phyloP scores from a whole-genome alignment of 352 stramenopile species.

The Globisporangium paddicum region DNA sequence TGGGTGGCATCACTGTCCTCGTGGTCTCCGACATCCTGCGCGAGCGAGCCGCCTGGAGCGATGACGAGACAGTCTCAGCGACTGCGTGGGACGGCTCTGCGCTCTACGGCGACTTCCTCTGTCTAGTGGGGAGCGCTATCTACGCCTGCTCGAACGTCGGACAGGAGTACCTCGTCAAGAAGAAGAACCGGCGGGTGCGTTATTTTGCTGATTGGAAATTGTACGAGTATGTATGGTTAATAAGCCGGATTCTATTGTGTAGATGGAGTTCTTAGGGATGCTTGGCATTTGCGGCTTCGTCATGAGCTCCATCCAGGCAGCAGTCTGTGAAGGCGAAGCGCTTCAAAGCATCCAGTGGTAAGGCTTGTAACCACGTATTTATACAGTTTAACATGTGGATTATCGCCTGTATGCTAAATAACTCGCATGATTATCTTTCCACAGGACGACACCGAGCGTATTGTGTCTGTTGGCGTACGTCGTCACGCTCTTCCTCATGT shows the following conservation, averaged over 20 bases:
- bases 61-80: neutral
- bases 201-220: neutral
- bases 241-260: neutral
- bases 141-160: conserved; percentile 94
- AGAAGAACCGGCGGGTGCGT: conserved; percentile 53
- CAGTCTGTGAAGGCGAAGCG: conserved; percentile 72
- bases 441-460: conserved; percentile 45
- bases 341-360: conserved; percentile 43
- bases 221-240: neutral
- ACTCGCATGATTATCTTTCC: neutral
- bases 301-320: conserved; percentile 80
- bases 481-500: conserved; percentile 87
- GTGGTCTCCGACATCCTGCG: conserved; percentile 83
- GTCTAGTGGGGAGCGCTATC: conserved; percentile 85
- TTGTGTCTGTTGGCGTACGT: conserved; percentile 76
- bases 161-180: conserved; percentile 85
- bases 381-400: neutral
- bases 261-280: conserved; percentile 94
- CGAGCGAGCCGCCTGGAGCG: conserved; percentile 19
- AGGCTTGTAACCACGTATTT: neutral
- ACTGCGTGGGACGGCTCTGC: conserved; percentile 32
- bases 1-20: conserved; percentile 79
- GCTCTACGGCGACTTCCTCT: conserved; percentile 89
- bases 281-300: conserved; percentile 91
- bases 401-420: neutral